phyloP scores from a whole-genome alignment of 768 basidiomycete genomes.

The Trichaptum fuscoviolaceum region DNA sequence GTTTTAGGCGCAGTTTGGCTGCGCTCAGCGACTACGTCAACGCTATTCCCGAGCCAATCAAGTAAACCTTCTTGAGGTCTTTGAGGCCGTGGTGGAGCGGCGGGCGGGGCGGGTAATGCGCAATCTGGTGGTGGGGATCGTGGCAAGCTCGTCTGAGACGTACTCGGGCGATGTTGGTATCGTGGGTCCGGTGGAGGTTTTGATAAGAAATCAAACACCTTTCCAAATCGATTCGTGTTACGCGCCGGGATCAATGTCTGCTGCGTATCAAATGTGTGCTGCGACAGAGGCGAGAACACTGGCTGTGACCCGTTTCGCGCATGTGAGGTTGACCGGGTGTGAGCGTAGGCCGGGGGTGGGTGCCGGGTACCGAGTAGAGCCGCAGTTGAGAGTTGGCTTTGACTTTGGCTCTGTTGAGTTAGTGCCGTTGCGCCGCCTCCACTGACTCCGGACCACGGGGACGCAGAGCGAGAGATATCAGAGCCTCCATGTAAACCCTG shows the following conservation, averaged over 20 bases:
- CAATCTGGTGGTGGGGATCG: neutral
- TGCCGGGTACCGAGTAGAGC: neutral
- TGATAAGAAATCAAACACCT: neutral
- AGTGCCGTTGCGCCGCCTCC: neutral
- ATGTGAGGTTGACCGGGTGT: neutral
- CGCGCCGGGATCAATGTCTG: neutral
- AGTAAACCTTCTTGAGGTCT: neutral
- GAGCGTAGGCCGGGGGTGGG: neutral
- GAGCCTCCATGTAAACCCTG: neutral
- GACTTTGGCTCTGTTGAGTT: neutral
- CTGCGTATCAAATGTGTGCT: neutral
- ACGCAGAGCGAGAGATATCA: neutral
- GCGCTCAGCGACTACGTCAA: neutral
- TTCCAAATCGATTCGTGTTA: neutral
- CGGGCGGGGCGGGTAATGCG: neutral
- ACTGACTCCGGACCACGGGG: neutral
- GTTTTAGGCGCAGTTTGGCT: neutral
- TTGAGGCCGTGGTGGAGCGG: neutral
- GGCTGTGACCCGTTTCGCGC: neutral
- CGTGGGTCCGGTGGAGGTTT: neutral
- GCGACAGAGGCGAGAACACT: neutral
- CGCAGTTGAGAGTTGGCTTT: neutral
- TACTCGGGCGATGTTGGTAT: neutral
- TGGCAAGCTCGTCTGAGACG: neutral
- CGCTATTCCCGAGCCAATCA: constrained; percentile 3